These are phyloP conservation scores for Solanum sejunctum DNA, from an alignment of 257 asterid genomes.

Conservation along the genomic window DNA sequence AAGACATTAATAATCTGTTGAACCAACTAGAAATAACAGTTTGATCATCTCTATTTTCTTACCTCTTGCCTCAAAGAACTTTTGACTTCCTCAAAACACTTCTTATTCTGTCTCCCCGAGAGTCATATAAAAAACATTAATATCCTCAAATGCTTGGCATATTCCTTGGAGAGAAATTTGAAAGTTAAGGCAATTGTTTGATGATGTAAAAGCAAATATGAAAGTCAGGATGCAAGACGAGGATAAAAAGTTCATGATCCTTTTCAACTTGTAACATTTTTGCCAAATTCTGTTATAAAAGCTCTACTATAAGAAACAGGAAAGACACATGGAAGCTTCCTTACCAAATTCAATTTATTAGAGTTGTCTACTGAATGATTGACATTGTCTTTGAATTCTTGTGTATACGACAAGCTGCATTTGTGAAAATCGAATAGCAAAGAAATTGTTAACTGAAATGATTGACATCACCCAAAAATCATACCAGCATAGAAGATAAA, in stretches of 20 bases:
- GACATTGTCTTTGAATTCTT: conserved; percentile 18
- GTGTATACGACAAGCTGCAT: conserved; percentile 52
- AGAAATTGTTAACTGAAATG: neutral
- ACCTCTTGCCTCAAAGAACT: conserved; percentile 75
- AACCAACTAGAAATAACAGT: neutral
- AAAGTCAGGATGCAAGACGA: neutral
- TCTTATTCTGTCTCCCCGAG: conserved; percentile 25
- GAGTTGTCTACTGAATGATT: conserved; percentile 26
- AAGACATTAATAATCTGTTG: neutral
- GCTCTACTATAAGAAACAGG: too few species aligned
- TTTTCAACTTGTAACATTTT: neutral
- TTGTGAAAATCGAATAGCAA: conserved; percentile 5
- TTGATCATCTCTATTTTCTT: conserved; percentile 1
- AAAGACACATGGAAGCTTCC: conserved; percentile 4
- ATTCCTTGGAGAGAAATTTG: neutral
- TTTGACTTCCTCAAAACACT: conserved; percentile 36
- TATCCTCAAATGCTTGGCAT: neutral
- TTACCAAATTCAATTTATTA: conserved; percentile 41
- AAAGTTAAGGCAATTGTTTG: neutral
- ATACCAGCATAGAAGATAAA: neutral
- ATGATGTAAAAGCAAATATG: neutral
- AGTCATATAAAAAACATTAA: conserved; percentile 6
- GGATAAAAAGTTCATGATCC: neutral
- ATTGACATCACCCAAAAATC: neutral
- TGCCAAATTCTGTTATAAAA: neutral